A percentile compares a stretch with the other conserved stretches of the same genome.
These are phyloP conservation scores for Pythium periplocum DNA, from an alignment of 352 stramenopile genomes.

Conservation along the genomic window DNA sequence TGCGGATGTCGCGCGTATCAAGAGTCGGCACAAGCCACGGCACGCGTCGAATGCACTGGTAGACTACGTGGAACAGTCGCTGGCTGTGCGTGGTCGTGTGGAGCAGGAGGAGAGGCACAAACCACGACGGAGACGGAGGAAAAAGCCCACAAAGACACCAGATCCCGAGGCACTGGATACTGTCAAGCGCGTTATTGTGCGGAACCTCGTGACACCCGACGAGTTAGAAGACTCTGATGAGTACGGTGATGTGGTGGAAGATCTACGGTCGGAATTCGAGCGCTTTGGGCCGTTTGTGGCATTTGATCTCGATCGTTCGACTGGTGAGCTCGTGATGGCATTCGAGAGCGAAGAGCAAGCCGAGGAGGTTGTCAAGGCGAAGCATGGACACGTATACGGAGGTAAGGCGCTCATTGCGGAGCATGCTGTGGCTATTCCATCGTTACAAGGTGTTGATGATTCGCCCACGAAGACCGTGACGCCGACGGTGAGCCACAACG, in stretches of 20 bases:
- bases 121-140: no score
- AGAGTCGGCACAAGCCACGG: slow-evolving; percentile 13
- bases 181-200: slow-evolving; percentile 1
- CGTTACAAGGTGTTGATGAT: no score
- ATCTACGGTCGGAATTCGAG: slow-evolving; percentile 22
- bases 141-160: no score
- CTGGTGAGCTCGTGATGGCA: slow-evolving; percentile 12
- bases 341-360: slow-evolving; percentile 16
- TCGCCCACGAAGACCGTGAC: no score
- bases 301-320: slow-evolving; percentile 3
- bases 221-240: slow-evolving; percentile 44
- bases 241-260: slow-evolving; percentile 24
- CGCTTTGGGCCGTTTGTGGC: slow-evolving; percentile 7
- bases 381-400: slow-evolving; percentile 31
- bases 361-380: slow-evolving; percentile 8
- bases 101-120: no score
- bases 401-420: slow-evolving; percentile 4
- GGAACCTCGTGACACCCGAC: slow-evolving; percentile 15
- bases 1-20: neutral
- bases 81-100: neutral
- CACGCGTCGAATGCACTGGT: slow-evolving; percentile 10
- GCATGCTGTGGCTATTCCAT: no score
- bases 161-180: no score
- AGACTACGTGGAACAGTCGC: slow-evolving; percentile 10
- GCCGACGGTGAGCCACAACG: no score